Percentiles rank a stretch among this genome's conserved stretches.
These are phyloP conservation scores for Sporothrix luriei DNA, from an alignment of 2,329 filamentous ascomycete species.

Conservation along the genomic window DNA sequence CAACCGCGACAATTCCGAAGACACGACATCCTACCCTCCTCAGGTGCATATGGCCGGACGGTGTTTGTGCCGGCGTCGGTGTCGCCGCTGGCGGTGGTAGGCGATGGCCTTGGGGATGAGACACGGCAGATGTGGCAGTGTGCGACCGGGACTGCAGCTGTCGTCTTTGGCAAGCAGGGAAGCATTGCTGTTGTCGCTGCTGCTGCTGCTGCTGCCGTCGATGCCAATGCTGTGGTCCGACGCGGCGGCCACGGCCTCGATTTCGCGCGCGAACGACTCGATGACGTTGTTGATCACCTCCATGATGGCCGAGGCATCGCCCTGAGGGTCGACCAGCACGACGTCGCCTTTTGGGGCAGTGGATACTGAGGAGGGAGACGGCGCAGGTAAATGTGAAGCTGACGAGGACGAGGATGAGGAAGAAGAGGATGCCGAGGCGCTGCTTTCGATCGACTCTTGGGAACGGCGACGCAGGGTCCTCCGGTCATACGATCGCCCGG, in stretches of 20 bases:
- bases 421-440: not conserved
- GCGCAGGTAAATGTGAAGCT: no score
- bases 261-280: slow-evolving; percentile 38
- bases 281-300: slow-evolving; percentile 37
- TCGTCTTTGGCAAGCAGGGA: slow-evolving; percentile 20
- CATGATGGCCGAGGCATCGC: slow-evolving; percentile 35
- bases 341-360: slow-evolving; percentile 35
- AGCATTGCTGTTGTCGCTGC: not conserved
- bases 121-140: slow-evolving; percentile 32
- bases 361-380: not conserved
- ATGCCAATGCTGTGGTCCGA: not conserved
- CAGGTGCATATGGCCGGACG: slow-evolving; percentile 31
- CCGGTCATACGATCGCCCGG: slow-evolving; percentile 24
- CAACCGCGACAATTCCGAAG: not conserved
- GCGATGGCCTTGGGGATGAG: slow-evolving; percentile 38
- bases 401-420: slow-evolving; percentile 6
- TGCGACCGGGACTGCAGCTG: slow-evolving; percentile 2
- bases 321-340: slow-evolving; percentile 42
- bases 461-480: slow-evolving; percentile 27
- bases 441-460: slow-evolving; percentile 33
- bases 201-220: not conserved
- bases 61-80: slow-evolving; percentile 16
- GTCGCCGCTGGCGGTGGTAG: slow-evolving; percentile 31
- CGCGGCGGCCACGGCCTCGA: slow-evolving; percentile 30
- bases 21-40: not conserved